phyloP scores from a whole-genome alignment of 306 rosid genomes.

The Malus orientalis region DNA sequence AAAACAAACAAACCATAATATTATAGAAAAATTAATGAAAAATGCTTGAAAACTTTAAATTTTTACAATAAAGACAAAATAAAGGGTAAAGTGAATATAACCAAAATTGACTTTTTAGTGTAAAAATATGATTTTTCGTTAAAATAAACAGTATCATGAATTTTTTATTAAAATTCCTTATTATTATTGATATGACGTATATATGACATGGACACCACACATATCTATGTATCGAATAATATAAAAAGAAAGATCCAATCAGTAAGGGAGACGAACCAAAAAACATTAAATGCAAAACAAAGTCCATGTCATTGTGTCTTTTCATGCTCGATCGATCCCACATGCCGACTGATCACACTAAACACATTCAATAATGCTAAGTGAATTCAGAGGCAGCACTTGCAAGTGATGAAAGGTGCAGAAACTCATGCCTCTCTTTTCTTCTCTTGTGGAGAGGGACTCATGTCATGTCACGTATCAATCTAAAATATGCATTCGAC shows the following conservation, averaged over 20 bases:
- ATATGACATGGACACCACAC: not conserved
- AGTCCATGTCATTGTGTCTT: not conserved
- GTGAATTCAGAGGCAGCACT: not conserved
- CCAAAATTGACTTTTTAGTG: no score
- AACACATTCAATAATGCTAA: not conserved
- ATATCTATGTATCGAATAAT: not conserved
- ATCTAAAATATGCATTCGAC: not conserved
- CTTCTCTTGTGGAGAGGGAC: not conserved
- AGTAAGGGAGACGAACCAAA: not conserved
- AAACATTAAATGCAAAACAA: not conserved
- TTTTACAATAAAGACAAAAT: no score
- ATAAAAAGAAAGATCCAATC: not conserved
- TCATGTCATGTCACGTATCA: not conserved
- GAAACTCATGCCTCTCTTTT: no score
- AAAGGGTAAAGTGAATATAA: no score
- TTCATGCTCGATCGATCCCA: not conserved
- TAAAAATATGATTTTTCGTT: no score
- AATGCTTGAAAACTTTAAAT: no score
- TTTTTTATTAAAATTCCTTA: no score
- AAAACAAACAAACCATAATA: not conserved
- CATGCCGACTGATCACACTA: not conserved
- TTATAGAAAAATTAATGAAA: no score
- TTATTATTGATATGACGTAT: not conserved
- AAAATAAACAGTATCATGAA: no score
- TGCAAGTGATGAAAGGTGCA: not conserved